Conservation (phyloP, 2,329 filamentous ascomycete genomes). For the Chrysoporthe deuterocubensis region DNA sequence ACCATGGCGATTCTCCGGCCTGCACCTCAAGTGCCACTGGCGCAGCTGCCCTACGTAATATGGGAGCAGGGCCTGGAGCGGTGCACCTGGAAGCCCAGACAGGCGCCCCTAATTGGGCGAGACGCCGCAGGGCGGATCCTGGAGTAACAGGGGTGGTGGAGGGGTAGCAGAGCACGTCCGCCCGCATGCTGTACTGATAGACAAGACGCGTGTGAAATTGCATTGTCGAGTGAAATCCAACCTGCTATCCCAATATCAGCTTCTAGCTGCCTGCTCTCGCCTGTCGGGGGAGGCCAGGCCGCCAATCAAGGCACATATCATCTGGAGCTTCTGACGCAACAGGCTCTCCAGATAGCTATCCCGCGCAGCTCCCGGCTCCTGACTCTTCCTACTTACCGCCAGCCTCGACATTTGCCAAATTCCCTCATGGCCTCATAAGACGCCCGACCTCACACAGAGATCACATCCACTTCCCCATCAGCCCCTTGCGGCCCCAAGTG, state of each 20-base stretch:
- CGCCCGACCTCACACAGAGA: too few relatives aligned
- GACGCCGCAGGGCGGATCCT: background rate
- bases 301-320: constrained; percentile 23
- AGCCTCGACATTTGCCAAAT: background rate
- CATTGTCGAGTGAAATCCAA: constrained; percentile 2
- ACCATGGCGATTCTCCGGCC: background rate
- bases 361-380: constrained; percentile 10
- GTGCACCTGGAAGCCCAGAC: background rate
- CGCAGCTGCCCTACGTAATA: constrained; percentile 7
- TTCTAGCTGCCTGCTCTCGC: background rate
- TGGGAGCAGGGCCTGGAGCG: background rate
- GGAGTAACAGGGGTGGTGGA: constrained; percentile 4
- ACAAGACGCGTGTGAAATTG: constrained; percentile 6
- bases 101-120: background rate
- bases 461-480: background rate
- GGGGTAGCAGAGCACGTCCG: background rate
- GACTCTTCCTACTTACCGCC: background rate
- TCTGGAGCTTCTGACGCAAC: constrained; percentile 28
- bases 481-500: background rate
- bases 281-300: background rate
- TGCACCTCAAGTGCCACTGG: background rate
- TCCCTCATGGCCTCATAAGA: background rate
- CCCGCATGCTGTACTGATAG: background rate
- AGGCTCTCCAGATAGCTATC: constrained; percentile 22
- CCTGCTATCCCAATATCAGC: constrained; percentile 13